Conservation (phyloP, 192 early-diverging fungal genomes). For the Podila epigama region DNA sequence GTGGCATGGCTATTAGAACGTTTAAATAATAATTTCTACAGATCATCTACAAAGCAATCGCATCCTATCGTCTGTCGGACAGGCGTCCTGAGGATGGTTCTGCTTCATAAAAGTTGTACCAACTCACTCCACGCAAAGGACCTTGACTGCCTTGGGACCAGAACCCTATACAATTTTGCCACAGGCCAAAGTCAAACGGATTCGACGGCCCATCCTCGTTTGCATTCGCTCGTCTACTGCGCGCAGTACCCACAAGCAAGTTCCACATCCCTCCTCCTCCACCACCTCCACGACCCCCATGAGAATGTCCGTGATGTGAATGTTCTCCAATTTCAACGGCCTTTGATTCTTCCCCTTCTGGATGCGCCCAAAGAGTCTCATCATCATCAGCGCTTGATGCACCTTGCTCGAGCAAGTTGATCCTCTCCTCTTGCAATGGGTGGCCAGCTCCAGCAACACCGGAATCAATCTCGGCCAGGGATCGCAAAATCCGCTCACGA, state of each 20-base stretch:
- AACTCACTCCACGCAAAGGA: slow-evolving; percentile 65
- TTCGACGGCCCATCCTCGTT: slow-evolving; percentile 52
- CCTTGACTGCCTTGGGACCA: slow-evolving; percentile 70
- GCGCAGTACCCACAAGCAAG: slow-evolving; percentile 48
- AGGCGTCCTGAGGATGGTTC: slow-evolving; percentile 12
- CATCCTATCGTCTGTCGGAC: no score
- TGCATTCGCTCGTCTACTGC: slow-evolving; percentile 45
- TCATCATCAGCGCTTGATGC: slow-evolving; percentile 35
- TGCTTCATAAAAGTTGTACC: slow-evolving; percentile 63
- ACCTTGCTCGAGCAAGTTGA: slow-evolving; percentile 35
- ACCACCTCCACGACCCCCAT: slow-evolving; percentile 27
- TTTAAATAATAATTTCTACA: no score
- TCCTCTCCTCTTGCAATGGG: slow-evolving; percentile 31
- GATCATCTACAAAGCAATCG: no score
- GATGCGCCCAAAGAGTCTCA: slow-evolving; percentile 27
- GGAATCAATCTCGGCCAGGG: slow-evolving; percentile 49
- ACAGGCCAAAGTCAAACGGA: slow-evolving; percentile 82
- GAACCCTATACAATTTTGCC: slow-evolving; percentile 87
- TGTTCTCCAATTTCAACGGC: slow-evolving; percentile 45
- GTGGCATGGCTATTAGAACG: no score
- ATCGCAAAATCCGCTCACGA: slow-evolving; percentile 57
- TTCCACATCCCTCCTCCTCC: slow-evolving; percentile 33
- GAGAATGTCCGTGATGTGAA: slow-evolving; percentile 27
- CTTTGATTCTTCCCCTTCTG: slow-evolving; percentile 26
- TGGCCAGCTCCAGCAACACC: slow-evolving; percentile 53